Base-by-base conservation (phyloP, 345 rosid genomes). In the Salix koriyanagi region DNA sequence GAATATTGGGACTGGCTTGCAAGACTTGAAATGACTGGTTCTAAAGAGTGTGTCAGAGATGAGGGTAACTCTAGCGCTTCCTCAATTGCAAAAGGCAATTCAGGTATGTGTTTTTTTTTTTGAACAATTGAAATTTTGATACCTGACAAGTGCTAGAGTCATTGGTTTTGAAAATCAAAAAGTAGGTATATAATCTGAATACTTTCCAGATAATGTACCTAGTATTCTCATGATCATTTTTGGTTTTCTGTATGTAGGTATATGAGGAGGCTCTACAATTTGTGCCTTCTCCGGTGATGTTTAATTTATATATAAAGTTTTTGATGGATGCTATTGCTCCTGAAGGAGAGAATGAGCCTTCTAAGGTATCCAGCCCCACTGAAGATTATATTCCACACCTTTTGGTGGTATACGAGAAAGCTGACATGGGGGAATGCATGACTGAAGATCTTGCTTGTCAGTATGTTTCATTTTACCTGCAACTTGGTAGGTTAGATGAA, bases 1-100 rank as follows among this genome's bases (percentile, higher is more conserved):
- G 84, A 84, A 44, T 93, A 89, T 72, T 91, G 99, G 98, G 90
- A 96, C 65, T 92, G 98, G 99, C 97, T 92, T 75, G 97, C 98
- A 3, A 88, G 92, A 76, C 86, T 83, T 80, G 88, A 89, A 82
- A 76, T 92, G 84, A 61, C 84, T 62, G 82, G 71, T 73, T 71
- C 76, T 66, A 68, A 68, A 65, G 71, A 80, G 48, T 66, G 66
- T 77, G 32, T 77, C 65, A 76, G 84, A 81, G 61, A 69, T 70
- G 13, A 77, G 48, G 37, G 62, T 80, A 26, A 84, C 82, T 76
- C 71, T 62, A 42, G 18, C 60, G 50, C 68, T 50, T 52, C 74
- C 80, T 50, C 86, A 84, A 79, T 60, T 90, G 81, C 87, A 87
- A 73, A 89, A 84, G 56, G 97, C 97, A 69, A 76, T 85, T 79